These are phyloP conservation scores for Entophlyctis helioformis DNA, from an alignment of 192 early-diverging fungal species.

Conservation along the genomic window DNA sequence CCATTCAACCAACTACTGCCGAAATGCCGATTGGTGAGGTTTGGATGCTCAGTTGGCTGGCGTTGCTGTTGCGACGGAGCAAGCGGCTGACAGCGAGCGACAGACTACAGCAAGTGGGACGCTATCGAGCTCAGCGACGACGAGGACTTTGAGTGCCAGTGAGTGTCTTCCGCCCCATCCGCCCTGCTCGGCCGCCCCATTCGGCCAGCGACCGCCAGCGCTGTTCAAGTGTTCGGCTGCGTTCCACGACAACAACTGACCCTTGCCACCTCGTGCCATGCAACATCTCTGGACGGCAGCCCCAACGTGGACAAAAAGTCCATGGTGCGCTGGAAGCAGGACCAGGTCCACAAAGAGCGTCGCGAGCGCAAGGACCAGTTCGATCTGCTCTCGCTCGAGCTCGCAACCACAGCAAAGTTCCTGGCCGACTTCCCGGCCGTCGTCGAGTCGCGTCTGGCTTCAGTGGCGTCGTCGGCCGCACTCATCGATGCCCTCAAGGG, in stretches of 20 bases:
- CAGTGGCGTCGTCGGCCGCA: slow-evolving; percentile 3
- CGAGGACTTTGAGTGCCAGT: slow-evolving; percentile 79
- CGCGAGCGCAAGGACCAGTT: slow-evolving; percentile 61
- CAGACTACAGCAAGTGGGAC: slow-evolving; percentile 93
- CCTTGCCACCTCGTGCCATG: no score
- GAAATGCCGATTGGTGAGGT: no score
- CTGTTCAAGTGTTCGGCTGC: no score
- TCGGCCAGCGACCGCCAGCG: no score
- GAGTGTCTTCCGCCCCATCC: neutral
- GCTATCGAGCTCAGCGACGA: slow-evolving; percentile 92
- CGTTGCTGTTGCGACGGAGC: no score
- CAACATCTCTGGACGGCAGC: no score
- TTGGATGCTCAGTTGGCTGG: no score
- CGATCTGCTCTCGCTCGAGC: neutral
- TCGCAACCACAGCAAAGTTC: neutral
- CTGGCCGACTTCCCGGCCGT: neutral
- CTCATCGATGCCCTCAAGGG: slow-evolving; percentile 5
- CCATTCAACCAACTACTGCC: no score
- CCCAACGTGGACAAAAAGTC: slow-evolving; percentile 92
- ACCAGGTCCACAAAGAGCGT: slow-evolving; percentile 76
- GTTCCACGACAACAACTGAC: no score
- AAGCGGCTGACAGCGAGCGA: no score
- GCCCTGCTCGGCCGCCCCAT: no score
- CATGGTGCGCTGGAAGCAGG: slow-evolving; percentile 77
- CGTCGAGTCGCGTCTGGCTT: no score